Evolutionary conservation across 169 alveolate genomes (phyloP), one percentile per base, ranked within the genome.

Genomic region (Plasmodium gallinaceum): DNA sequence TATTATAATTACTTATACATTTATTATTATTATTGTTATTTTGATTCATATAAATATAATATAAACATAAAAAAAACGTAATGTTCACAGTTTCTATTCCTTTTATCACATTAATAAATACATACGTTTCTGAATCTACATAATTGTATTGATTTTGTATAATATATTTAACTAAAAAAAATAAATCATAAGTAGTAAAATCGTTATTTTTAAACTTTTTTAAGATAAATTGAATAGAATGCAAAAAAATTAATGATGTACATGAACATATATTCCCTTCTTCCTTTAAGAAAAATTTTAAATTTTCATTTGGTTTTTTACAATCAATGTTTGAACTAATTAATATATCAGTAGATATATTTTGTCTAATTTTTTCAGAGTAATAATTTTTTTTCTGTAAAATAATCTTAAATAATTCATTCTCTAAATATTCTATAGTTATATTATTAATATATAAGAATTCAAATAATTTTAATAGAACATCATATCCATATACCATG

Each of bases 401-500:
- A 10, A 37, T 64, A 32, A 65, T 78, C 65, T 78, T 78, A 64
- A 64, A 68, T 32, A 78, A 7, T 58, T 78, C 89, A 48, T 78
- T 78, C 32, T 78, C 89, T 51, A 78, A 57, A 43, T 14, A 62
- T 18, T 78, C 89, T 9, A 78, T 37, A 32, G 78, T 64, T n/a
- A 78, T 70, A 54, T 78, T 22, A 43, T 78, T 10, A 7, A 51
- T 12, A 58, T 65, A 32, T 48, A 78, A 78, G 37, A 39, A 78
- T 2, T 43, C 73, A 43, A 78, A 78, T 5, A 78, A 57, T 51
- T 18, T 78, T 43, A 78, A 32, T 32, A 78, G 64, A 16, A 65
- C 51, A 57, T 78, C 78, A 58, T 78, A 78, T 9, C 89, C 89
- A 51, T 78, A 78, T 52, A 78, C 65, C 52, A 69, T 64, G 65